Conservation (phyloP, 208 protist genomes). For the Leishmania lainsoni region DNA sequence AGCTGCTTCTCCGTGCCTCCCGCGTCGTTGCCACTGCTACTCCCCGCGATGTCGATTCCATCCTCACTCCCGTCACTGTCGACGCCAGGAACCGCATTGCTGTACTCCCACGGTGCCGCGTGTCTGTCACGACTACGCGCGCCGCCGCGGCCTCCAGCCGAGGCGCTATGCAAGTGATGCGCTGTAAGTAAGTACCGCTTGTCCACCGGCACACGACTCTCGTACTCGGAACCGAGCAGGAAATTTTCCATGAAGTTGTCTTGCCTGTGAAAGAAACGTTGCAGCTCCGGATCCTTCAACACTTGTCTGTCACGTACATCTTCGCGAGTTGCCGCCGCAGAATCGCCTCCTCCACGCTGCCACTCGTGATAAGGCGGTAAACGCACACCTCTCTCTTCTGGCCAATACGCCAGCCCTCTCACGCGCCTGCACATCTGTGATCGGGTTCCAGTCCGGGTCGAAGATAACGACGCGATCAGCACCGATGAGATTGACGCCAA, state of each 20-base stretch:
- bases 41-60: neutral
- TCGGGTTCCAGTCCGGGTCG: constrained; percentile 98
- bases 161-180: constrained; percentile 32
- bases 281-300: constrained; percentile 94
- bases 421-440: constrained; percentile 89
- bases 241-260: constrained; percentile 92
- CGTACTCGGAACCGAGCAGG: constrained; percentile 86
- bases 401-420: constrained; percentile 98
- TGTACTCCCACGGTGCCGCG: constrained; percentile 17
- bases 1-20: neutral
- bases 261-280: constrained; percentile 93
- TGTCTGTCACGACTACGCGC: constrained; percentile 6
- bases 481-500: constrained; percentile 98
- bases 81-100: constrained; percentile 16
- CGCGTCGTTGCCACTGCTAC: neutral
- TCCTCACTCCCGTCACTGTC: neutral
- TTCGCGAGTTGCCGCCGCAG: constrained; percentile 97
- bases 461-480: constrained; percentile 98
- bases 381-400: constrained; percentile 96
- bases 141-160: neutral
- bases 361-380: constrained; percentile 96
- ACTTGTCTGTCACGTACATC: constrained; percentile 96
- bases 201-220: constrained; percentile 46
- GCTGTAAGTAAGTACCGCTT: constrained; percentile 62
- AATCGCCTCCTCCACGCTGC: constrained; percentile 99